Evolutionary conservation across 495 filamentous ascomycete genomes (phyloP).

Genomic region (Podospora conica): DNA sequence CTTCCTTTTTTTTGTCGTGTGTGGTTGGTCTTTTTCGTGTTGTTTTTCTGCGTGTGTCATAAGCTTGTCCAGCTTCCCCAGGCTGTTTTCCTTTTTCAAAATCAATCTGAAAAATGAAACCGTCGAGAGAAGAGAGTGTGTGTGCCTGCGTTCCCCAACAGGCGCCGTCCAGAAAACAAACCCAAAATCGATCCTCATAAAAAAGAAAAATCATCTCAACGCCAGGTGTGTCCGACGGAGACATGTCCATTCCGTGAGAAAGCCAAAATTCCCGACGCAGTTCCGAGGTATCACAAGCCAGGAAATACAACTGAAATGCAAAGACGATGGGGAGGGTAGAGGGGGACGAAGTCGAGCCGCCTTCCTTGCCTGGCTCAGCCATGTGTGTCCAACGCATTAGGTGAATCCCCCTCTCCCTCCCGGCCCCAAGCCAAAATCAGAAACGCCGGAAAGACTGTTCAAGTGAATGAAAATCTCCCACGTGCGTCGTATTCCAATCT

Average conservation of each 20-base stretch:
- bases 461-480: constrained; percentile 34
- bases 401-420: constrained; percentile 32
- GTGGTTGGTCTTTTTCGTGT: constrained; percentile 4
- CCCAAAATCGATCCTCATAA: background rate
- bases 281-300: constrained; percentile 19
- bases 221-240: constrained; percentile 15
- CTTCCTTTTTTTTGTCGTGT: background rate
- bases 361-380: constrained; percentile 13
- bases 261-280: constrained; percentile 21
- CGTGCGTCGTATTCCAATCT: constrained; percentile 41
- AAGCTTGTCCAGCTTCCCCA: background rate
- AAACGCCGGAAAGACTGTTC: constrained; percentile 34
- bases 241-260: constrained; percentile 18
- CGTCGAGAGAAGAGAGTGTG: background rate
- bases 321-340: constrained; percentile 20
- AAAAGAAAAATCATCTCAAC: constrained; percentile 15
- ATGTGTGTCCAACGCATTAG: constrained; percentile 33
- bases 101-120: constrained; percentile 5
- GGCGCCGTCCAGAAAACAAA: constrained; percentile 8
- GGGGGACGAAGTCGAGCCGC: constrained; percentile 19
- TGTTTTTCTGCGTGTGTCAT: constrained; percentile 5
- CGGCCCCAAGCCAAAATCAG: constrained; percentile 28
- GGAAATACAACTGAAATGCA: constrained; percentile 17
- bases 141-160: constrained; percentile 2
- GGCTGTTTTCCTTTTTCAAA: background rate